Base-by-base conservation (phyloP, 2,329 filamentous ascomycete species). In the Verticillium nonalfalfae region DNA sequence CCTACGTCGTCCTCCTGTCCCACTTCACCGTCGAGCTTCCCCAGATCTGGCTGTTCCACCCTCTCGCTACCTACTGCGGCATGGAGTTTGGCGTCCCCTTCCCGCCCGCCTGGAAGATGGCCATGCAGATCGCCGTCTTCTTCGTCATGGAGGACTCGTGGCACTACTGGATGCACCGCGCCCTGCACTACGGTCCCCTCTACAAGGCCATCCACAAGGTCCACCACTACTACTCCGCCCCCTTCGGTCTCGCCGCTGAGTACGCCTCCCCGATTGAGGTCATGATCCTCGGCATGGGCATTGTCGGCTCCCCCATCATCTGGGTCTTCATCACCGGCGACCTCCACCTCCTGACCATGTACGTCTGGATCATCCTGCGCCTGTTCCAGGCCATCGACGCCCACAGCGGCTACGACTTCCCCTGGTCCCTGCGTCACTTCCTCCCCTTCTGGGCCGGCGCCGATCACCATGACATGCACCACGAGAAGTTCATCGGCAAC, bases 31-130 rank as follows among this genome's bases (percentile, higher is more conserved):
- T 97, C 75, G 95, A 99, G 78, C 86, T 99, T 40, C 95, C 95
- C 64, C 95, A 98, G 78, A 98, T 98, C 76, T 98, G 94, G 94
- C 85, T 98, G 70, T 99, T 99, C 85, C 95, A 99, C 81, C 95
- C 95, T 35, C 86, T 97, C 81, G 94, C 94, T 62, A 91, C 93
- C 73, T 96, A 87, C 78, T 93, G 92, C 74, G 95, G 95, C 70
- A 89, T 99, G 77, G 83, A 88, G 62, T 97, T 91, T 67, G 86
- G 87, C 64, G 91, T 97, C 57, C 95, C 94, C 10, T 99, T 99
- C 81, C 95, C 95, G 38, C 81, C 90, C 13, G 70, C 89, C 67
- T 90, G 84, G 79, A 97, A 88, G 71, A 98, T 99, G 83, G 90
- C 89, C 66, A 87, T 90, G 74, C 95, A 99, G 71, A 94, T 99